A percentile compares a stretch with the other conserved stretches of the same genome.
Evolutionary conservation across 2,329 filamentous ascomycete genomes (phyloP).

Genomic region (Botrytis squamosa): DNA sequence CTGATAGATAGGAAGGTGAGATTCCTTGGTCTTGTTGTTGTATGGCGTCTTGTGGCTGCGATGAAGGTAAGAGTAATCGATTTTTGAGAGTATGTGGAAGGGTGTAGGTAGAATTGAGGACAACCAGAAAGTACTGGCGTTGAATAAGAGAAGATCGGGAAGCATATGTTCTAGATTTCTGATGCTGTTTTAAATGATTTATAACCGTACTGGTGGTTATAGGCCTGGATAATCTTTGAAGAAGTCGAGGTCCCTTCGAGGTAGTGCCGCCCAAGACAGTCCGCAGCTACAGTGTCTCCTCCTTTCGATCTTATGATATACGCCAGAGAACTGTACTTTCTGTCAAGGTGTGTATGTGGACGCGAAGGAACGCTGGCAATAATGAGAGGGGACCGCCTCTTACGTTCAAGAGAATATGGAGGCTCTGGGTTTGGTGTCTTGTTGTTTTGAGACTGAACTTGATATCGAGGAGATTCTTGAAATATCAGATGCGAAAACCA

Average conservation of each 20-base stretch:
- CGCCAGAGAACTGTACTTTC: neutral
- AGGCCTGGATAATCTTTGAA: neutral
- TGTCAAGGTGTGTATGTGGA: neutral
- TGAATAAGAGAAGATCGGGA: neutral
- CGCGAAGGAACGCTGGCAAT: neutral
- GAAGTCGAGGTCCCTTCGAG: neutral
- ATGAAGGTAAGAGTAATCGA: neutral
- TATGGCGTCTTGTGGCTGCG: neutral
- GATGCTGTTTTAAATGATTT: neutral
- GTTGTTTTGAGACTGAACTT: neutral
- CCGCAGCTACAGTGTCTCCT: neutral
- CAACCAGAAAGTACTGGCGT: constrained; percentile 19
- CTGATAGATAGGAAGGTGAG: neutral
- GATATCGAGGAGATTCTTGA: constrained; percentile 9
- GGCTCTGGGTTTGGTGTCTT: neutral
- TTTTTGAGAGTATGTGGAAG: neutral
- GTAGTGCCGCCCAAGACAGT: neutral
- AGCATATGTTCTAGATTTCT: constrained; percentile 13
- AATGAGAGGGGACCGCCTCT: neutral
- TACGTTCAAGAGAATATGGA: neutral
- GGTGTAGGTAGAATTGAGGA: neutral
- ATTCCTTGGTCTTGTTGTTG: neutral
- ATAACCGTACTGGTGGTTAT: neutral
- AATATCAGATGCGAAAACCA: constrained; percentile 7
- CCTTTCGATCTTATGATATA: neutral